Evolutionary conservation across 768 basidiomycete species (phyloP).

Genomic region (Amanita molliuscula): DNA sequence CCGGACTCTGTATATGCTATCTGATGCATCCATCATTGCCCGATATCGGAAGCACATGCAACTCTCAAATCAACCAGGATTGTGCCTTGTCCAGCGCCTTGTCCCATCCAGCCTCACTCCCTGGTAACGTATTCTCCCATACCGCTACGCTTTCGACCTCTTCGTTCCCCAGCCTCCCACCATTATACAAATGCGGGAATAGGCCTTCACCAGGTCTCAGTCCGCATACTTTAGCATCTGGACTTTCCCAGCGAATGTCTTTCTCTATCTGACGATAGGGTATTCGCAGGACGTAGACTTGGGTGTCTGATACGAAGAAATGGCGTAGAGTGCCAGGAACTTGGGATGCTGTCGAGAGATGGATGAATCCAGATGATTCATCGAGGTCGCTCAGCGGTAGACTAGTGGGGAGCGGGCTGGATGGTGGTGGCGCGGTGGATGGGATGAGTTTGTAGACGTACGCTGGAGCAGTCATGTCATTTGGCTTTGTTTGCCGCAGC

Average conservation of each 20-base stretch:
- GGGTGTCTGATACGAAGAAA: slow-evolving; percentile 32
- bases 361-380: slow-evolving; percentile 35
- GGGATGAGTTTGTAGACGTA: slow-evolving; percentile 57
- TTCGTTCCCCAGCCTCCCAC: slow-evolving; percentile 25
- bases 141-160: slow-evolving; percentile 33
- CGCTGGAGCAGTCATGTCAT: slow-evolving; percentile 23
- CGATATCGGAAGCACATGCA: no score
- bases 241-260: slow-evolving; percentile 39
- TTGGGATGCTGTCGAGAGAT: slow-evolving; percentile 45
- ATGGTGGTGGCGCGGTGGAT: slow-evolving; percentile 27
- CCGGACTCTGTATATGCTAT: background rate
- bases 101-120: slow-evolving; percentile 20
- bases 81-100: slow-evolving; percentile 11
- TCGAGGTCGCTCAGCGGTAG: slow-evolving; percentile 45
- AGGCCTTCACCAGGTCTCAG: slow-evolving; percentile 31
- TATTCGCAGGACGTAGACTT: slow-evolving; percentile 34
- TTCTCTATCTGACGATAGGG: slow-evolving; percentile 27
- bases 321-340: slow-evolving; percentile 32
- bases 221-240: slow-evolving; percentile 28
- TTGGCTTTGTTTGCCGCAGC: slow-evolving; percentile 2
- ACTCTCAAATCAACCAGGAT: slow-evolving; percentile 21
- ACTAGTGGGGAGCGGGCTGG: slow-evolving; percentile 28
- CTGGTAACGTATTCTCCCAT: slow-evolving; percentile 12
- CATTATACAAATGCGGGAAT: slow-evolving; percentile 49
- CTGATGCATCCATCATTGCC: no score